Conservation (phyloP, 2,329 filamentous ascomycete genomes). For the Ceratocystis variospora region DNA sequence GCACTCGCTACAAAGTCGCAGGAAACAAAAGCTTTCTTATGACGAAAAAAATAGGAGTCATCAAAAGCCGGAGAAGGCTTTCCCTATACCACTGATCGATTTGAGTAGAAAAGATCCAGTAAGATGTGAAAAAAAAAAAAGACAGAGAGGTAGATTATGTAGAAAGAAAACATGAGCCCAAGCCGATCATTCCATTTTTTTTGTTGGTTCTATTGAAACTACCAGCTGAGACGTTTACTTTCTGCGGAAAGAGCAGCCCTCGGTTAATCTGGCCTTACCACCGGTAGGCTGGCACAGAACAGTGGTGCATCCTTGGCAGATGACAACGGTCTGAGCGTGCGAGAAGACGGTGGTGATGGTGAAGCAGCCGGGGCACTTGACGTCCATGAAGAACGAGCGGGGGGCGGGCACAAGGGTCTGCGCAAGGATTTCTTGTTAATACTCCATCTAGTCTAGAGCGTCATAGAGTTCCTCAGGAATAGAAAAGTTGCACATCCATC, state of each 20-base stretch:
- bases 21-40: not conserved
- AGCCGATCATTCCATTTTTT: slow-evolving; percentile 20
- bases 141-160: slow-evolving; percentile 29
- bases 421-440: slow-evolving; percentile 19
- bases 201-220: slow-evolving; percentile 25
- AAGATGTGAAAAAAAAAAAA: slow-evolving; percentile 11
- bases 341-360: slow-evolving; percentile 99
- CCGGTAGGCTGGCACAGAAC: slow-evolving; percentile 99
- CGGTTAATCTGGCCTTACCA: slow-evolving; percentile 96
- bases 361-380: slow-evolving; percentile 99
- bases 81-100: not conserved
- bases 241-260: slow-evolving; percentile 99
- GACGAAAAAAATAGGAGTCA: not conserved
- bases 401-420: slow-evolving; percentile 89
- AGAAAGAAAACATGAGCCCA: slow-evolving; percentile 19
- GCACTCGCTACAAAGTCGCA: slow-evolving; percentile 3
- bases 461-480: not conserved
- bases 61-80: not conserved
- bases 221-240: slow-evolving; percentile 56
- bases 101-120: slow-evolving; percentile 2
- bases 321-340: slow-evolving; percentile 99
- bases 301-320: slow-evolving; percentile 98
- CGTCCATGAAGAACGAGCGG: slow-evolving; percentile 99
- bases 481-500: not conserved
- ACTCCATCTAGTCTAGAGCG: slow-evolving; percentile 13